A percentile compares a stretch with the other conserved stretches of the same genome.
Conservation (phyloP, 2,329 filamentous ascomycete species). For the Corniculantispora saksenae region DNA sequence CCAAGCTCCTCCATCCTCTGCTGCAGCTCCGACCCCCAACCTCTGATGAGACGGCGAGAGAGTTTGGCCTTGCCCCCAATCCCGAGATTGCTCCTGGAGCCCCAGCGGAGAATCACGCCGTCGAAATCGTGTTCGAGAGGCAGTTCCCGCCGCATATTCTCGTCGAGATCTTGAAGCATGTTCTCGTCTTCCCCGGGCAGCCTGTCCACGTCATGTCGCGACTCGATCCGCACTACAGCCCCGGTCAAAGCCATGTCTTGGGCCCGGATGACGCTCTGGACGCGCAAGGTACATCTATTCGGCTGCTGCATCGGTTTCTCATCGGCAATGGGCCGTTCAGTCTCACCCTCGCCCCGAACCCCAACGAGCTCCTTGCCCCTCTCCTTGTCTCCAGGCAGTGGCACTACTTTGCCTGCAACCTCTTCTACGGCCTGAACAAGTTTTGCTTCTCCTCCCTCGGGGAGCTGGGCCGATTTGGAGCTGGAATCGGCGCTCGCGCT, state of each 20-base stretch:
- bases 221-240: conserved; percentile 35
- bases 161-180: conserved; percentile 37
- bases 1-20: conserved; percentile 32
- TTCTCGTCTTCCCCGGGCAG: conserved; percentile 36
- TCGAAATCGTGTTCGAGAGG: too few relatives aligned
- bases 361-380: conserved; percentile 37
- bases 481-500: conserved; percentile 40
- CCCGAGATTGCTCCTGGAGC: too few relatives aligned
- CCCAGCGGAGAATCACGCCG: too few relatives aligned
- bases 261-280: conserved; percentile 19
- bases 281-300: background rate
- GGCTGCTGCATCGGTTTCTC: conserved; percentile 42
- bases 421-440: conserved; percentile 51
- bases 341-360: conserved; percentile 36
- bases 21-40: conserved; percentile 23
- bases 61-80: too few relatives aligned
- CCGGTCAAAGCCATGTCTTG: background rate
- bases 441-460: conserved; percentile 56
- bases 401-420: conserved; percentile 40
- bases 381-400: conserved; percentile 44
- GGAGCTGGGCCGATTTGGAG: conserved; percentile 48
- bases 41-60: background rate
- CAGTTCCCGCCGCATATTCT: conserved; percentile 34
- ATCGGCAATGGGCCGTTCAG: conserved; percentile 33
- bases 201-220: conserved; percentile 48